Evolutionary conservation across 805 yeast genomes (phyloP).

Genomic region (Candida jianshihensis): DNA sequence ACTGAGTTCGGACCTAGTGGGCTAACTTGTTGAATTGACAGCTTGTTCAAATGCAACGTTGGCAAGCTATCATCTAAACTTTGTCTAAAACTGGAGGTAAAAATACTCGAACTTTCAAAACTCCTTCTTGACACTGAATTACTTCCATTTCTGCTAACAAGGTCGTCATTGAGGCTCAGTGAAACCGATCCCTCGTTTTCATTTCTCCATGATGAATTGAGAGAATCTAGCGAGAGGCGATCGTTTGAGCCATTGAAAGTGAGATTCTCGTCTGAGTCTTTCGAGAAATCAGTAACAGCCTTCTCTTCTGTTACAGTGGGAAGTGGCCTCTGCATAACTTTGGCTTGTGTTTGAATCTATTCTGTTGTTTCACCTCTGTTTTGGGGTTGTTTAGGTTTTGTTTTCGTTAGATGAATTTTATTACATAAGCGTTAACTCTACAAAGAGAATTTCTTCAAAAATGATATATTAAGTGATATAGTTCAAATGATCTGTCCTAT

Average conservation of each 20-base stretch:
- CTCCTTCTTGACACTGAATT: constrained; percentile 23
- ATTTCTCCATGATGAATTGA: constrained; percentile 7
- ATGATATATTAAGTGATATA: no score
- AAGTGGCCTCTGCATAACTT: neutral
- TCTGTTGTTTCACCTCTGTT: no score
- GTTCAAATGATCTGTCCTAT: no score
- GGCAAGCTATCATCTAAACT: constrained; percentile 30
- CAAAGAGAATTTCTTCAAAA: no score
- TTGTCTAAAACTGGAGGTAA: constrained; percentile 23
- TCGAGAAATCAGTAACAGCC: neutral
- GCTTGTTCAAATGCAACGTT: constrained; percentile 32
- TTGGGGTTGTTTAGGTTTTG: no score
- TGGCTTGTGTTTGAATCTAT: no score
- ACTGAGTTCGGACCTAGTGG: constrained; percentile 73
- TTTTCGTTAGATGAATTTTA: no score
- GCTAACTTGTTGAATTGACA: constrained; percentile 34
- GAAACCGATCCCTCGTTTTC: constrained; percentile 14
- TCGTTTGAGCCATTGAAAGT: neutral
- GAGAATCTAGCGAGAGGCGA: constrained; percentile 6
- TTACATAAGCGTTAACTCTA: no score
- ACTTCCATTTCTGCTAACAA: constrained; percentile 21
- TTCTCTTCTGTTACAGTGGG: neutral
- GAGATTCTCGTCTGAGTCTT: neutral
- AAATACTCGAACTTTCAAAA: constrained; percentile 25
- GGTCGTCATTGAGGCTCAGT: constrained; percentile 27